These are phyloP conservation scores for Fraxinus dipetala DNA, from an alignment of 305 asterid genomes.

Conservation along the genomic window DNA sequence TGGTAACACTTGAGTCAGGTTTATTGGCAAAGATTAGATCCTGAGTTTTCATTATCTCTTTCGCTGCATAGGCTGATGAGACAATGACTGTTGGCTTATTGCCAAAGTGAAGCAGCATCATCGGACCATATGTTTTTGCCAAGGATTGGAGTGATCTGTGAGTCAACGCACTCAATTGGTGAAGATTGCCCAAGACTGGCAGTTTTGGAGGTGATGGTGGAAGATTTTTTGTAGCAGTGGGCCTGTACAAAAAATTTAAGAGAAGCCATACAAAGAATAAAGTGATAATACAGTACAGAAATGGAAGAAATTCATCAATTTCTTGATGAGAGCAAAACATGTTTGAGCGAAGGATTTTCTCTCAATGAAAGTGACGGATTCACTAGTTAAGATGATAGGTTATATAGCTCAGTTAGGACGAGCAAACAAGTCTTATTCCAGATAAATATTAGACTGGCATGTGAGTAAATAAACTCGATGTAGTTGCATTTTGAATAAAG, in stretches of 20 bases:
- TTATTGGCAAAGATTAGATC: conserved; percentile 13
- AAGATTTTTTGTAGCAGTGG: background rate
- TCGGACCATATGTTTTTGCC: conserved; percentile 9
- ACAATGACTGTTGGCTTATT: background rate
- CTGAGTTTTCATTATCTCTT: conserved; percentile 6
- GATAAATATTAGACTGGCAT: background rate
- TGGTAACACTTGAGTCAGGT: background rate
- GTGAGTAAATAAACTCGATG: background rate
- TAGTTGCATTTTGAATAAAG: background rate
- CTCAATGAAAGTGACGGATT: background rate
- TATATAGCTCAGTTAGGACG: background rate
- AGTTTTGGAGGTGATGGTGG: conserved; percentile 19
- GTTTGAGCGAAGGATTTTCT: background rate
- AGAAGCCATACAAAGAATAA: background rate
- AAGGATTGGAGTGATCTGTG: conserved; percentile 10
- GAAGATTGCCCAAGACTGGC: conserved; percentile 10
- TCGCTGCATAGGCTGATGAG: conserved; percentile 11
- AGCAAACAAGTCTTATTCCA: background rate
- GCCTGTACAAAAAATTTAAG: background rate
- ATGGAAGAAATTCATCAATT: background rate
- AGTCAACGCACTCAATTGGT: background rate
- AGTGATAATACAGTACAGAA: background rate
- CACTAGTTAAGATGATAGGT: background rate
- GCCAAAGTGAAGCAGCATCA: conserved; percentile 19
- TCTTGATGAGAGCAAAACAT: background rate